Conservation (phyloP, 2,329 filamentous ascomycete species). For the Ascochyta lentis region DNA sequence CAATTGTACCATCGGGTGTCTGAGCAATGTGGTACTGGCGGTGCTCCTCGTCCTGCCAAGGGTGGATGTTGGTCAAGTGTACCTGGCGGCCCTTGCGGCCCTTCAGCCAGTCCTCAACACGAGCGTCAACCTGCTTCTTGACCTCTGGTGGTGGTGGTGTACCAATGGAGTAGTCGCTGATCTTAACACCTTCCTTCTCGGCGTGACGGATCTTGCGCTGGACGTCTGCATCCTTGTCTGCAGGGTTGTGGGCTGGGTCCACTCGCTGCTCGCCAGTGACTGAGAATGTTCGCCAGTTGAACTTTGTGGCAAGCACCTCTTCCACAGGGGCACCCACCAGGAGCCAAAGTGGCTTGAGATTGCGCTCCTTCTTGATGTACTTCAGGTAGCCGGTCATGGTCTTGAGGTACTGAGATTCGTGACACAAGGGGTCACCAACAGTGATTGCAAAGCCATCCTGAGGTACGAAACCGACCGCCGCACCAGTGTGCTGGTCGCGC, state of each 20-base stretch:
- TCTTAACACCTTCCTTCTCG: slow-evolving; percentile 82
- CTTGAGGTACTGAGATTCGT: slow-evolving; percentile 74
- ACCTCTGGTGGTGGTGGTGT: slow-evolving; percentile 70
- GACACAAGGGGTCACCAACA: slow-evolving; percentile 86
- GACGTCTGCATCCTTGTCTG: slow-evolving; percentile 69
- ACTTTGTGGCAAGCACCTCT: slow-evolving; percentile 77
- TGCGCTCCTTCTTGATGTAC: slow-evolving; percentile 73
- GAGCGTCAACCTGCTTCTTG: slow-evolving; percentile 71
- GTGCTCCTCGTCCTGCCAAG: slow-evolving; percentile 84
- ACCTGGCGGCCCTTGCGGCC: slow-evolving; percentile 85
- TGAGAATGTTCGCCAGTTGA: slow-evolving; percentile 87
- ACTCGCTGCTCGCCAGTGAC: slow-evolving; percentile 90
- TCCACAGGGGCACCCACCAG: slow-evolving; percentile 81
- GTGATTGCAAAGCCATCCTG: slow-evolving; percentile 81
- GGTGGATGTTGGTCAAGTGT: slow-evolving; percentile 86
- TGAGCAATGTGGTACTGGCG: slow-evolving; percentile 85
- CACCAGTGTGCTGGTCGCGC: slow-evolving; percentile 79
- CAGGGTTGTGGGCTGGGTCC: slow-evolving; percentile 72
- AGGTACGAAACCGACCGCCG: slow-evolving; percentile 82
- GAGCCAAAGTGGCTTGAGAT: slow-evolving; percentile 85
- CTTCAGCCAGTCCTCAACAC: slow-evolving; percentile 79
- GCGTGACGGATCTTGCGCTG: slow-evolving; percentile 80
- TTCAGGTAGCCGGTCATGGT: slow-evolving; percentile 77
- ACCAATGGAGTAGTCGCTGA: slow-evolving; percentile 74
- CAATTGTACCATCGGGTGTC: slow-evolving; percentile 74